Conservation (phyloP, 108 stramenopile genomes). For the Cylindrotheca closterium region DNA sequence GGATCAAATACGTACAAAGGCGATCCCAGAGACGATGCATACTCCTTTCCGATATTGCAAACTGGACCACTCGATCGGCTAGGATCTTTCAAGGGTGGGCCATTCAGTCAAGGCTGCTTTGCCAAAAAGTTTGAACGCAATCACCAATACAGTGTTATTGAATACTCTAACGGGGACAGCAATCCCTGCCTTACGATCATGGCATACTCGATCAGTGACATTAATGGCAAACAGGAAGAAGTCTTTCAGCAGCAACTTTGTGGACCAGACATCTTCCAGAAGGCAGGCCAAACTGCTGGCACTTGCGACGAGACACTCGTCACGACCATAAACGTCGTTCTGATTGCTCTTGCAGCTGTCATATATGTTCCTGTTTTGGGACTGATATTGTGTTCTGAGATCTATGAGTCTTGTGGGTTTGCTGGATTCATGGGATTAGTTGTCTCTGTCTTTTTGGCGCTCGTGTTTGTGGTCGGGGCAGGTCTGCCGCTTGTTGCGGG, state of each 20-base stretch:
- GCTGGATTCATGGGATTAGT: not conserved
- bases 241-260: not conserved
- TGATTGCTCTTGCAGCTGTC: not conserved
- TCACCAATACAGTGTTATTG: conserved; percentile 52
- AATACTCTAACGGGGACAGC: conserved; percentile 25
- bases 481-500: not conserved
- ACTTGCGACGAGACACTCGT: not conserved
- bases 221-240: not conserved
- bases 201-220: conserved; percentile 31
- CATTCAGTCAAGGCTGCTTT: conserved; percentile 48
- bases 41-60: conserved; percentile 55
- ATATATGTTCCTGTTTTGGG: not conserved
- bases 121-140: conserved; percentile 43
- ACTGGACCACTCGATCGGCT: conserved; percentile 50
- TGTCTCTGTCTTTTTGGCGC: not conserved
- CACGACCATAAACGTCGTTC: not conserved
- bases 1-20: conserved; percentile 56
- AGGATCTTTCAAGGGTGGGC: conserved; percentile 28
- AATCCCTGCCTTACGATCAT: conserved; percentile 34
- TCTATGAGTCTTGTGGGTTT: not conserved
- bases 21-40: conserved; percentile 17
- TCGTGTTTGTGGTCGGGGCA: not conserved
- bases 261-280: not conserved
- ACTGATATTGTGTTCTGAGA: not conserved
- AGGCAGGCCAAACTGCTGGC: not conserved